phyloP scores from a whole-genome alignment of 129 eudicot species.

The Artemisia tridentata region DNA sequence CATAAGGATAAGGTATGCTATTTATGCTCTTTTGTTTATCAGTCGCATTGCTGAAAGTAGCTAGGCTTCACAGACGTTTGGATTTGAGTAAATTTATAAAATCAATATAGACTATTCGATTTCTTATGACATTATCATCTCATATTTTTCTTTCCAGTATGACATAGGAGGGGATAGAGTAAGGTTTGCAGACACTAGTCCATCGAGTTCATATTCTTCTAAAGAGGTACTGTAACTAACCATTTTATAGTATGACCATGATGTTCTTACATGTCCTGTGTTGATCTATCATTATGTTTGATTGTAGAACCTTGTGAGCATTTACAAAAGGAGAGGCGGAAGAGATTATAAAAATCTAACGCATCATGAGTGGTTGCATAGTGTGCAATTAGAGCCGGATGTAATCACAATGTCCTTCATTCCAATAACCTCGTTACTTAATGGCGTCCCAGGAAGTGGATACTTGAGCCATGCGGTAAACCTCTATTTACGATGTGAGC shows the following conservation, averaged over 20 bases:
- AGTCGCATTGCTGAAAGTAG: background rate
- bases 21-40: background rate
- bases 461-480: slow-evolving; percentile 96
- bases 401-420: slow-evolving; percentile 98
- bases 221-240: slow-evolving; percentile 60
- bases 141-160: slow-evolving; percentile 44
- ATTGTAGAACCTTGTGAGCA: slow-evolving; percentile 72
- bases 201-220: slow-evolving; percentile 73
- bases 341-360: slow-evolving; percentile 46
- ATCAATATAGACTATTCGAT: no score
- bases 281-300: background rate
- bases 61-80: no score
- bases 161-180: slow-evolving; percentile 61
- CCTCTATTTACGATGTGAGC: slow-evolving; percentile 91
- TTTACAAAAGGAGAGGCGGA: slow-evolving; percentile 98
- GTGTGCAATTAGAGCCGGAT: slow-evolving; percentile 88
- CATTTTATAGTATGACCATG: background rate
- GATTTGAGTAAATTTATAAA: no score
- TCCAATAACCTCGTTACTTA: slow-evolving; percentile 84
- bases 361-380: slow-evolving; percentile 84
- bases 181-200: slow-evolving; percentile 76
- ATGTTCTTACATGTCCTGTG: background rate
- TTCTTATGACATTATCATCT: background rate
- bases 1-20: slow-evolving; percentile 59
- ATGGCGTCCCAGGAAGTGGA: slow-evolving; percentile 94